Evolutionary conservation across 148 eudicot species (phyloP), one percentile per base, ranked within the genome.

Genomic region (Nepenthes mirabilis): DNA sequence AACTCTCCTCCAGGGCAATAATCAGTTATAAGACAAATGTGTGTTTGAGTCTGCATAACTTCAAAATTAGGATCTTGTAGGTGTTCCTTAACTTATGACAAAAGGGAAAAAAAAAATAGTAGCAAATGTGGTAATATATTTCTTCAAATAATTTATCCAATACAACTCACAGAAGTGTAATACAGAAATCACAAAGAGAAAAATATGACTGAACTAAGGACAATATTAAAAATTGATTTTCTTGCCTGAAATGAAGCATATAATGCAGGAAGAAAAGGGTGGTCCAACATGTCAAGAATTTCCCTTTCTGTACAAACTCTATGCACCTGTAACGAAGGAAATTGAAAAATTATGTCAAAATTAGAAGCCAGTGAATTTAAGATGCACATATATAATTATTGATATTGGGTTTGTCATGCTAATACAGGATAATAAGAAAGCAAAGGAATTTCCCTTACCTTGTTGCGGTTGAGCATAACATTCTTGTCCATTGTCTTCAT

Each of bases 201-300:
- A 49, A 6, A 10, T 49, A 49, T 10, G 14, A 49, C 14, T 10
- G 52, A 6, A 49, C 23, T 23, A 23, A 23, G 23, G 23, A 23
- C 23, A 23, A 23, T 23, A 23, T 23, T 23, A 54, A 37, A 23
- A 43, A 12, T 33, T 37, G 23, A 34, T 48, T 47, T 47, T 37
- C 78, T 74, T 50, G 86, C 97, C 99, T 94, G 99, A 86, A 94
- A 89, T 61, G 99, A 94, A 63, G 99, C 99, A 80, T 89, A 94
- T 34, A 94, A 58, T 64, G 94, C 99, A 40, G 99, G 99, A 70
- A 94, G 95, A 76, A 94, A 94, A 67, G 99, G 99, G 67, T 94
- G 99, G 68, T 94, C 99, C 74, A 94, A 67, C 78, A 74, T 81
- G 72, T 89, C 87, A 13, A 89, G 81, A 68, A 94, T 94, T 67